Conservation (phyloP, 805 yeast genomes). For the Kodamaea laetipori region DNA sequence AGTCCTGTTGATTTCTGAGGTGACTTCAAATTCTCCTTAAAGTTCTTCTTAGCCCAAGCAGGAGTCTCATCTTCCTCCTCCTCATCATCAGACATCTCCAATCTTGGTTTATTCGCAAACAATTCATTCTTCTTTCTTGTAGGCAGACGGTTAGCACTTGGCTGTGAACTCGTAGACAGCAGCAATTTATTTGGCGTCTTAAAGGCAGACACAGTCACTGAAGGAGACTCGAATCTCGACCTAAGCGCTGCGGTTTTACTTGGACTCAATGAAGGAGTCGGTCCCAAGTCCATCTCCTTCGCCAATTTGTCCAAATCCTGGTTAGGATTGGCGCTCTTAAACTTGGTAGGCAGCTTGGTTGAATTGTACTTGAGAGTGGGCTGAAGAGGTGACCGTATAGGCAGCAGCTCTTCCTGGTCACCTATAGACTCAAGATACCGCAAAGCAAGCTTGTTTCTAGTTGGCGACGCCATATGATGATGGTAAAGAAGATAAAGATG, state of each 20-base stretch:
- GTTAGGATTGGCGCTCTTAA: constrained; percentile 15
- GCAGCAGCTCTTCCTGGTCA: constrained; percentile 21
- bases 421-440: constrained; percentile 38
- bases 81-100: constrained; percentile 9
- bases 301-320: constrained; percentile 44
- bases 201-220: constrained; percentile 45
- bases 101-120: constrained; percentile 12
- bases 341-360: constrained; percentile 14
- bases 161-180: not conserved
- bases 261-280: constrained; percentile 19
- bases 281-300: constrained; percentile 27
- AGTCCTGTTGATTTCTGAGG: constrained; percentile 13
- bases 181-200: constrained; percentile 31
- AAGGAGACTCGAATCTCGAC: constrained; percentile 40
- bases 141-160: constrained; percentile 6
- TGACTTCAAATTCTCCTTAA: constrained; percentile 20
- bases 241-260: constrained; percentile 30
- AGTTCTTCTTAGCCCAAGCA: constrained; percentile 25
- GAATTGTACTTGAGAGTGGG: constrained; percentile 32
- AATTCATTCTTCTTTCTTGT: not conserved
- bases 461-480: constrained; percentile 14
- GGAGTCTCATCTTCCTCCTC: constrained; percentile 19
- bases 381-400: constrained; percentile 32
- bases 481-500: too few species aligned
- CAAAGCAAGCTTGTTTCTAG: constrained; percentile 30